A percentile compares a stretch with the other conserved stretches of the same genome.
Evolutionary conservation across 345 rosid species (phyloP).

Genomic region (Combretum micranthum): DNA sequence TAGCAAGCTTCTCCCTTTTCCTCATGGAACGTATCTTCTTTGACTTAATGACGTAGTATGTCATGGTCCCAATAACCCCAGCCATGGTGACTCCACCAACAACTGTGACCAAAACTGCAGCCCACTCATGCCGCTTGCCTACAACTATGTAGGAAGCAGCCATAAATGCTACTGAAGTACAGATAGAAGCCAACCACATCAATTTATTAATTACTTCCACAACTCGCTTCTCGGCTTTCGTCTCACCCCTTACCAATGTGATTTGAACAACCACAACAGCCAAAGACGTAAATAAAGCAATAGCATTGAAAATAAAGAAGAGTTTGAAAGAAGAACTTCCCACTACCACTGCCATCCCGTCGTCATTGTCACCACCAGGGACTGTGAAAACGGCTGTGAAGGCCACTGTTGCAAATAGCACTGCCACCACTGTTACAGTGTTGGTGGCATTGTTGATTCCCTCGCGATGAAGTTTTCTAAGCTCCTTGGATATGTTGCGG

Average conservation of each 20-base stretch:
- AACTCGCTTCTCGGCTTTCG: conserved; percentile 12
- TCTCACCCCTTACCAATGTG: conserved; percentile 10
- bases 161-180: conserved; percentile 12
- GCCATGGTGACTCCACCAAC: conserved; percentile 20
- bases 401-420: conserved; percentile 25
- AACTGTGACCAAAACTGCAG: conserved; percentile 14
- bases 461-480: conserved; percentile 19
- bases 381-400: conserved; percentile 25
- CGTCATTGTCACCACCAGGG: conserved; percentile 14
- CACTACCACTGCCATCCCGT: conserved; percentile 8
- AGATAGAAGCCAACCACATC: conserved; percentile 13
- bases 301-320: conserved; percentile 9
- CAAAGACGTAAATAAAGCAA: conserved; percentile 11
- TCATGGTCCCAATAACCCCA: conserved; percentile 19
- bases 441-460: conserved; percentile 21
- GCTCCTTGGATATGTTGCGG: conserved; percentile 14
- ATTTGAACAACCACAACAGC: conserved; percentile 17
- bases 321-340: conserved; percentile 2
- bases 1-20: conserved; percentile 15
- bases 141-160: conserved; percentile 11
- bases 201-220: conserved; percentile 12
- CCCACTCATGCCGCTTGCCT: conserved; percentile 12
- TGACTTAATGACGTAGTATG: conserved; percentile 18
- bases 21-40: conserved; percentile 11
- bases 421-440: conserved; percentile 24